phyloP scores from a whole-genome alignment of 2,329 filamentous ascomycete genomes.

The Tolypocladium cylindrosporum region DNA sequence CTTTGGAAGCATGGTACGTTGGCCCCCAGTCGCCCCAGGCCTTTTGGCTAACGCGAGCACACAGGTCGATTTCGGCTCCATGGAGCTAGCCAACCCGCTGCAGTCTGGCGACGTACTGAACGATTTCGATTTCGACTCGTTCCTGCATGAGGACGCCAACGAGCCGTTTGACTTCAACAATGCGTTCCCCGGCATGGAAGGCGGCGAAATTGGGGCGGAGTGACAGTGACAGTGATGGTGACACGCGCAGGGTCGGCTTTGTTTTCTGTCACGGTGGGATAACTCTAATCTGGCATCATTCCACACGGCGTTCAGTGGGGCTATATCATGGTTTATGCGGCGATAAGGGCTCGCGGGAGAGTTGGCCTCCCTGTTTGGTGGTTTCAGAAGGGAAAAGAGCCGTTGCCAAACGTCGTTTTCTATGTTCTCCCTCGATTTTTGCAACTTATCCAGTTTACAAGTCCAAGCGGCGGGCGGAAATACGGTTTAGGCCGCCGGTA shows the following conservation, averaged over 20 bases:
- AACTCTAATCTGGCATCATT: slow-evolving; percentile 29
- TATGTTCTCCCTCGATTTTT: slow-evolving; percentile 7
- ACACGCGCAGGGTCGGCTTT: slow-evolving; percentile 11
- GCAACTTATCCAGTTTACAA: not conserved
- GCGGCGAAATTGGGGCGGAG: slow-evolving; percentile 48
- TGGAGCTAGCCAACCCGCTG: slow-evolving; percentile 48
- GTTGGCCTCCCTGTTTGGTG: slow-evolving; percentile 10
- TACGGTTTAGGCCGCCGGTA: not conserved
- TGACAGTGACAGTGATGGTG: slow-evolving; percentile 17
- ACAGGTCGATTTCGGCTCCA: slow-evolving; percentile 34
- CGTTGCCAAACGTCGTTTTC: slow-evolving; percentile 7
- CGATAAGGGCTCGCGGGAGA: slow-evolving; percentile 22
- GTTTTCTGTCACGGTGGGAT: slow-evolving; percentile 16
- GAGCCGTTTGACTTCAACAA: slow-evolving; percentile 44
- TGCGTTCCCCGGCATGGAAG: slow-evolving; percentile 42
- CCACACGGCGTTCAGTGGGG: slow-evolving; percentile 28
- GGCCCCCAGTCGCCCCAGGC: not conserved
- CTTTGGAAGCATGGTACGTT: slow-evolving; percentile 32
- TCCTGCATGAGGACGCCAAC: slow-evolving; percentile 47
- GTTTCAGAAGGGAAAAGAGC: slow-evolving; percentile 20
- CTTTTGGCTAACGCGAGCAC: slow-evolving; percentile 3
- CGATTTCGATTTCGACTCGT: slow-evolving; percentile 60
- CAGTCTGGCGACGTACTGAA: slow-evolving; percentile 48
- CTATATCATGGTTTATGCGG: slow-evolving; percentile 30
- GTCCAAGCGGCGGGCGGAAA: slow-evolving; percentile 1